Percentiles rank a stretch among this genome's conserved stretches.
Conservation (phyloP, 192 early-diverging fungal species). For the Backusella morwellensis region DNA sequence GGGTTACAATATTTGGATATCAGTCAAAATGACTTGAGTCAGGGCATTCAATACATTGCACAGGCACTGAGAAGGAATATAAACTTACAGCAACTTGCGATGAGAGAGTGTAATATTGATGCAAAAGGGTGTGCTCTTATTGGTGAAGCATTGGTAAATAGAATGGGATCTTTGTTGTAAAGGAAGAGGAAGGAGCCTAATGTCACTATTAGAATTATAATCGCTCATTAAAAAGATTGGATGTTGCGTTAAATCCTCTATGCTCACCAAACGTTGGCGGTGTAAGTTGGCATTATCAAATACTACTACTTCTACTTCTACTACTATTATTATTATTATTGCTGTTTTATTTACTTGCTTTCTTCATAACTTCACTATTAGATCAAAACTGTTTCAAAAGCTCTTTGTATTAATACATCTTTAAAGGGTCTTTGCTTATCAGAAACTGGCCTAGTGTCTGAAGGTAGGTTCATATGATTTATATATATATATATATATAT, state of each 20-base stretch:
- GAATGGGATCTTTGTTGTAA: background rate
- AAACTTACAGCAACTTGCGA: conserved; percentile 39
- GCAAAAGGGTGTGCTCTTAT: conserved; percentile 40
- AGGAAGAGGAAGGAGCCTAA: background rate
- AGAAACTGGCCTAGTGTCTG: conserved; percentile 11
- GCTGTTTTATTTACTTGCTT: background rate
- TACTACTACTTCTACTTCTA: too few relatives aligned
- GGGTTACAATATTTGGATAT: conserved; percentile 42
- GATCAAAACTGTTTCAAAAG: conserved; percentile 38
- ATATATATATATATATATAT: background rate
- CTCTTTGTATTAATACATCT: conserved; percentile 44
- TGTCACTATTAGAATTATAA: conserved; percentile 47
- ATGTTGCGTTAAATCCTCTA: conserved; percentile 39
- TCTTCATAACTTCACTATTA: conserved; percentile 5
- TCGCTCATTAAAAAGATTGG: conserved; percentile 39
- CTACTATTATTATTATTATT: background rate
- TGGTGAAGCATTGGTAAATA: conserved; percentile 51
- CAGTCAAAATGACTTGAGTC: conserved; percentile 45
- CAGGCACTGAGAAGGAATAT: conserved; percentile 53
- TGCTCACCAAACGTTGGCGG: conserved; percentile 34
- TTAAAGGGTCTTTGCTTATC: conserved; percentile 42
- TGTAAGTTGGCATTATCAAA: conserved; percentile 11
- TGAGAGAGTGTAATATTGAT: conserved; percentile 53
- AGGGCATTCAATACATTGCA: conserved; percentile 54
- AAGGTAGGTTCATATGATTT: conserved; percentile 4